Base-by-base conservation (phyloP, 208 protist species). In the Wallacemonas sp. region DNA sequence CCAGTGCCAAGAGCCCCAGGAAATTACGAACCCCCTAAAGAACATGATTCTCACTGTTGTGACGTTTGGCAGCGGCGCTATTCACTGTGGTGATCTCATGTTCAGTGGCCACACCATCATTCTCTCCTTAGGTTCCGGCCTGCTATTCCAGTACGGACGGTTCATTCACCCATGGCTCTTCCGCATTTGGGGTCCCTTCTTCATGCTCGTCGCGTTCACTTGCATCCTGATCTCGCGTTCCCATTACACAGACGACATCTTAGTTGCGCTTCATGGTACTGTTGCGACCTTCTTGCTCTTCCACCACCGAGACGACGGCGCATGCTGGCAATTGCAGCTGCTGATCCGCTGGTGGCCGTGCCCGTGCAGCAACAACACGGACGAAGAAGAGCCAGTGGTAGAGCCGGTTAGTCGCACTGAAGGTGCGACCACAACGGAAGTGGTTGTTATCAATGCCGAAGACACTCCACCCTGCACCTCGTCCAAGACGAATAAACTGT, bases 71-170 rank as follows among this genome's bases (percentile, higher is more conserved):
- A 74, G 75, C 60, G 84, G 74, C 14, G 72, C 83, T 12, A 91
- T 95, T 24, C 91, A 96, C 77, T 96, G 91, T 47, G 91, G 91
- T 38, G 91, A 96, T 68, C 68, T 96, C 11, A 90, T 96, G 83
- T 96, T 93, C 68, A 92, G 84, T 53, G 91, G 91, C 5, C 91
- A 96, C 77, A 95, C 88, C 1, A 89, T 96, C 62, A 92, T 87
- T 42, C 56, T 95, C 26, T 82, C 69, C n/a, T 59, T 93, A 21
- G 66, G 75, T 46, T 63, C 78, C 24, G 70, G 76, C 59, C 24
- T 87, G 4, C 47, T 80, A 1, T 91, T 81, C 76, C 66, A 78
- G 21, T 96, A 94, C 79, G 82, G 90, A 26, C 42, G 56, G 2
- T 83, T 83, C 46, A 26, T 95, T 27, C 81, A 90, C 61, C 28